Evolutionary conservation across 495 filamentous ascomycete genomes (phyloP).

Genomic region (Stereocaulon alpinum): DNA sequence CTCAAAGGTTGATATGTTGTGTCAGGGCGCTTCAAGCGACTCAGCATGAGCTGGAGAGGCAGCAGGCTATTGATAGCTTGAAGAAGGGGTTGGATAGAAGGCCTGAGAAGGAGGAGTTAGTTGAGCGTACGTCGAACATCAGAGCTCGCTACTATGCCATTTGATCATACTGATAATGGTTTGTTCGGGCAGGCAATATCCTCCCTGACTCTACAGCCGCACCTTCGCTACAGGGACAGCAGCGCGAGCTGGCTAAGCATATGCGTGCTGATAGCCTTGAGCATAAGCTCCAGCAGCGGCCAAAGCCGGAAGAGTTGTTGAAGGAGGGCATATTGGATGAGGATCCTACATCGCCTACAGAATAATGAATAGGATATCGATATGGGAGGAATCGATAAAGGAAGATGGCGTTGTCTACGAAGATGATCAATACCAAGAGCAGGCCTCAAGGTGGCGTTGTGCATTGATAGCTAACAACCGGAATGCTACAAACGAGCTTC

Average conservation of each 20-base stretch:
- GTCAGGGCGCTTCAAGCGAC: conserved; percentile 50
- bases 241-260: conserved; percentile 69
- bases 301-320: conserved; percentile 62
- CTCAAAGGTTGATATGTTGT: neutral
- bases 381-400: too few relatives aligned
- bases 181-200: conserved; percentile 54
- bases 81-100: conserved; percentile 57
- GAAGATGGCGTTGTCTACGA: too few relatives aligned
- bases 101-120: conserved; percentile 52
- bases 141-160: too few relatives aligned
- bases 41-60: conserved; percentile 53
- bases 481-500: too few relatives aligned
- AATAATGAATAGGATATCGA: conserved; percentile 2
- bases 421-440: neutral
- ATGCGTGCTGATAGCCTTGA: conserved; percentile 80
- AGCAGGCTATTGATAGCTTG: conserved; percentile 50
- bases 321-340: conserved; percentile 66
- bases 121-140: conserved; percentile 52
- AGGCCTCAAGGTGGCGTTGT: neutral
- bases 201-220: conserved; percentile 66
- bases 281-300: conserved; percentile 67
- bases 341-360: conserved; percentile 27
- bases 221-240: conserved; percentile 62
- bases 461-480: neutral
- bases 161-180: too few relatives aligned